Base-by-base conservation (phyloP, 2,329 filamentous ascomycete species). In the Fusarium metavorans region DNA sequence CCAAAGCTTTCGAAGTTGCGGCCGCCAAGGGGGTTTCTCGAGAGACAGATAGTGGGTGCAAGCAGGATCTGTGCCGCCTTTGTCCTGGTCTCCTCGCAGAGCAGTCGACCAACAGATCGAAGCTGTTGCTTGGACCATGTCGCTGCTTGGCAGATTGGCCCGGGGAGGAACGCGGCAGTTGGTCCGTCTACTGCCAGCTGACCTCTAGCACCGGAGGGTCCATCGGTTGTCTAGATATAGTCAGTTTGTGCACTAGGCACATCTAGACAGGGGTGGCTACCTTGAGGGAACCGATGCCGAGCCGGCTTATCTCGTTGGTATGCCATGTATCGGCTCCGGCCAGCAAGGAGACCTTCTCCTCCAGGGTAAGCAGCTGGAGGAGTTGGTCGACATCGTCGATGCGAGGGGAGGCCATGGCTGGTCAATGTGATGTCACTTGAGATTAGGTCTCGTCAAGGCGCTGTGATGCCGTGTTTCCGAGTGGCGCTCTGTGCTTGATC, bases 91-190 rank as follows among this genome's bases (percentile, higher is more conserved):
- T 54, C 50, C 6, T 54, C 50, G 6, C 50, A 54, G 10, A 54
- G 50, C 2, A 54, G 27, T 20, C 27, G 50, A 3, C 50, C 50
- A 1, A 54, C 27, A 32, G 27, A 54, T 9, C 50, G 50, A 4
- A 68, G 45, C 6, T 68, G 57, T 13, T 58, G 27, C 16, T 63
- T 37, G 3, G 66, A 69, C 69, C 69, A 71, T 23, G 66, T 69
- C 35, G 69, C 69, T 16, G 69, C 69, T 61, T 71, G 69, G 57
- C 69, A 71, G 3, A 71, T 54, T 8, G 66, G 69, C 2, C 66
- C 57, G 16, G 70, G 70, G n/a, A 72, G 37, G 37, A 70, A 72
- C 6, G 70, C 70, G 2, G 70, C 64, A 4, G 30, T 70, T 32
- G 67, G 57, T 7, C 70, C 70, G 20, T 70, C 70, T 9, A 72